A percentile compares a stretch with the other conserved stretches of the same genome.
phyloP scores from a whole-genome alignment of 345 rosid species.

The Aquilaria sinensis region DNA sequence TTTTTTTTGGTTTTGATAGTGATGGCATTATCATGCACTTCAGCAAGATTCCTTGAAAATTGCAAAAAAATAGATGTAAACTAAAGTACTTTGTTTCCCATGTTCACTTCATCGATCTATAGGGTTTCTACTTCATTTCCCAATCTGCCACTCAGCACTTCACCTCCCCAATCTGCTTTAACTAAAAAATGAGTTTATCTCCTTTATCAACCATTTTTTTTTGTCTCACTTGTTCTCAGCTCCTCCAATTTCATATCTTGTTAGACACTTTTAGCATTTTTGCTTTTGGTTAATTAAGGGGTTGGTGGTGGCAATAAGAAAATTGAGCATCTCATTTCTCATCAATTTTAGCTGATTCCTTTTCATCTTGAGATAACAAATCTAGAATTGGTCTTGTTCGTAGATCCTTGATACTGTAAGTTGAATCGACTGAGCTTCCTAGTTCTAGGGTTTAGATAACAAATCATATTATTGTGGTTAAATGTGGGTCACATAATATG shows the following conservation, averaged over 20 bases:
- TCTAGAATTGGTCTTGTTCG: not conserved
- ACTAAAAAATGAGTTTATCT: constrained; percentile 24
- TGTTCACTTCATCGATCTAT: constrained; percentile 9
- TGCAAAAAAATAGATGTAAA: constrained; percentile 12
- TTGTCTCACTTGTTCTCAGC: not conserved
- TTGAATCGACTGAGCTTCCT: not conserved
- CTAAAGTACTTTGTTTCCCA: not conserved
- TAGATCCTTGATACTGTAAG: not conserved
- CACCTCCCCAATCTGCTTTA: not conserved
- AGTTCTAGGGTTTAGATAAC: constrained; percentile 6
- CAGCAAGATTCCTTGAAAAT: constrained; percentile 28
- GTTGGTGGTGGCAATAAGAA: constrained; percentile 17
- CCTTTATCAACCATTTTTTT: constrained; percentile 4
- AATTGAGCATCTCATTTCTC: constrained; percentile 20
- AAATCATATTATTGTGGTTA: too few relatives aligned
- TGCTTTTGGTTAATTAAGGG: constrained; percentile 23
- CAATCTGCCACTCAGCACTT: constrained; percentile 2
- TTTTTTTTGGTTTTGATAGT: too few relatives aligned
- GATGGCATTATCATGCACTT: constrained; percentile 39
- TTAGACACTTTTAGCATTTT: constrained; percentile 1
- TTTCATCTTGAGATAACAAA: constrained; percentile 6
- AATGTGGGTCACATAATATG: too few relatives aligned
- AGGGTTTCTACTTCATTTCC: constrained; percentile 17
- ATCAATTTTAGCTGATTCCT: constrained; percentile 25
- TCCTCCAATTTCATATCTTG: constrained; percentile 13